These are phyloP conservation scores for Albugo laibachii DNA, from an alignment of 352 stramenopile genomes.

Conservation along the genomic window DNA sequence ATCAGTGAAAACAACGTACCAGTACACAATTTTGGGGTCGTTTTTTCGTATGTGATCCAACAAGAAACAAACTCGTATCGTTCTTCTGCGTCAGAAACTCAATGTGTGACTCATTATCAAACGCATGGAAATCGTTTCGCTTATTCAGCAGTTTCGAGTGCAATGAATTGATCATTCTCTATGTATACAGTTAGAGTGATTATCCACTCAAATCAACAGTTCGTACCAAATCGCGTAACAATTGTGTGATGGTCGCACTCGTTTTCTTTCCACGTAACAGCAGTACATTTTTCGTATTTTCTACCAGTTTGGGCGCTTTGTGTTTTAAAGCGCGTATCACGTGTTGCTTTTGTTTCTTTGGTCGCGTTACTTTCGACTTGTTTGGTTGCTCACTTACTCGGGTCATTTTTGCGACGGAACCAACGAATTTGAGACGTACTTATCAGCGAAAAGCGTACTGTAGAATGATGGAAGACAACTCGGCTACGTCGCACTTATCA, in stretches of 20 bases:
- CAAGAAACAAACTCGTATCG: conserved; percentile 90
- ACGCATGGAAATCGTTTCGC: conserved; percentile 88
- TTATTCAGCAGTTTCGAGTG: conserved; percentile 79
- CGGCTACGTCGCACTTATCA: too few relatives aligned
- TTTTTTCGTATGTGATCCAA: conserved; percentile 98
- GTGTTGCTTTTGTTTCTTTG: conserved; percentile 64
- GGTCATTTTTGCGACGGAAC: too few relatives aligned
- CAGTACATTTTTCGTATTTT: conserved; percentile 83
- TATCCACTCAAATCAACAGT: conserved; percentile 3
- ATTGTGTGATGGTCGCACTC: conserved; percentile 55
- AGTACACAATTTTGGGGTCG: conserved; percentile 96
- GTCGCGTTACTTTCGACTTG: neutral
- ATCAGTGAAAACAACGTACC: conserved; percentile 7
- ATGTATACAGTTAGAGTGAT: neutral
- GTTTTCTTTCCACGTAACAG: conserved; percentile 82
- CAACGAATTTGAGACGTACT: too few relatives aligned
- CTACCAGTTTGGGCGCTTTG: conserved; percentile 81
- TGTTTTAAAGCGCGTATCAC: conserved; percentile 69
- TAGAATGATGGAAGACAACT: too few relatives aligned
- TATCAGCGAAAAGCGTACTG: too few relatives aligned
- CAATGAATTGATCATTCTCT: conserved; percentile 77
- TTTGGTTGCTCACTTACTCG: too few relatives aligned
- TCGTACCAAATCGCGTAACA: conserved; percentile 63
- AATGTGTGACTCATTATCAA: conserved; percentile 84
- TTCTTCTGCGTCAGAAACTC: conserved; percentile 96